phyloP scores from a whole-genome alignment of 306 rosid genomes.

The Cyamopsis tetragonoloba region DNA sequence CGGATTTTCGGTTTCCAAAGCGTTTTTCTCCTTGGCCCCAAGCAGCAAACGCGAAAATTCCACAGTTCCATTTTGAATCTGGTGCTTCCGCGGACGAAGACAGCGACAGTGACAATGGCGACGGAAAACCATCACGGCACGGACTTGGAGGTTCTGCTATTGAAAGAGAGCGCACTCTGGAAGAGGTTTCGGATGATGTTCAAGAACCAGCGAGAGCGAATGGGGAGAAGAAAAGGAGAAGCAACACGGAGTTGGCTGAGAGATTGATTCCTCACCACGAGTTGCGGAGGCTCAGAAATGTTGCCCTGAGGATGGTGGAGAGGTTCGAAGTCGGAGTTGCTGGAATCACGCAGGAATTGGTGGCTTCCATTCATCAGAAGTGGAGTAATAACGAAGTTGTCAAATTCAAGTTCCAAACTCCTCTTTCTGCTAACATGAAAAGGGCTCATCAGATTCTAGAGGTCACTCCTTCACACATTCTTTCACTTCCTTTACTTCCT shows the following conservation, averaged over 20 bases:
- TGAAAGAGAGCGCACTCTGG: constrained; percentile 7
- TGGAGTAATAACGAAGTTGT: constrained; percentile 79
- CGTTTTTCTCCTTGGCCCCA: constrained; percentile 70
- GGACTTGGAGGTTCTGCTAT: not conserved
- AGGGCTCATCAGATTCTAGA: constrained; percentile 67
- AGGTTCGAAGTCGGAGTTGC: constrained; percentile 70
- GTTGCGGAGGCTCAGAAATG: constrained; percentile 71
- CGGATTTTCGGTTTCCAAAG: constrained; percentile 37
- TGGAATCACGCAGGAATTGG: constrained; percentile 72
- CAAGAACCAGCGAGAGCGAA: constrained; percentile 28
- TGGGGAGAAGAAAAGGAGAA: constrained; percentile 39
- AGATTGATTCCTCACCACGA: constrained; percentile 66
- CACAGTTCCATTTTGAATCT: constrained; percentile 22
- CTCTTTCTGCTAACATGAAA: constrained; percentile 72
- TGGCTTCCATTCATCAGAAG: constrained; percentile 56
- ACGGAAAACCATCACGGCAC: not conserved
- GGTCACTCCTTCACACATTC: constrained; percentile 33
- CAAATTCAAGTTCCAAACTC: constrained; percentile 76
- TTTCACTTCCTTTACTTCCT: not conserved
- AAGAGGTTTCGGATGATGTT: constrained; percentile 16
- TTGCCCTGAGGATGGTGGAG: constrained; percentile 76
- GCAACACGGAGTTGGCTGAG: constrained; percentile 60
- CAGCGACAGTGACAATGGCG: not conserved
- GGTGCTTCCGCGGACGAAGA: constrained; percentile 3
- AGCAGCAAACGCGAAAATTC: constrained; percentile 26